These are phyloP conservation scores for Polychaeton citri DNA, from an alignment of 2,329 filamentous ascomycete species.

Conservation along the genomic window DNA sequence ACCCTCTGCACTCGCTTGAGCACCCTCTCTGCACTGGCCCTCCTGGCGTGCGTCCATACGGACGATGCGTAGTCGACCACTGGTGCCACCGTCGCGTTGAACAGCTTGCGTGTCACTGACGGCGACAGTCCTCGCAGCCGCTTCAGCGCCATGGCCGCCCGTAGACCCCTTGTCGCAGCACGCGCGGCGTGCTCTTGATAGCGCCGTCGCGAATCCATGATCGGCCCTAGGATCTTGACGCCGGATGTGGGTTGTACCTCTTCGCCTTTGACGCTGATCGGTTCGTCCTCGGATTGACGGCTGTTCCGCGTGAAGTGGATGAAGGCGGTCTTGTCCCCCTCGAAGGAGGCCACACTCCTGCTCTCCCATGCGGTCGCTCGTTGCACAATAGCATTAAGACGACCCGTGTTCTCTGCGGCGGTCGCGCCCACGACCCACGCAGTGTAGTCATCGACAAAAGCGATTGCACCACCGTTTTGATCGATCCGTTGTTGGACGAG, in stretches of 20 bases:
- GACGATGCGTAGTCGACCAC: too few relatives aligned
- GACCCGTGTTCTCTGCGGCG: too few relatives aligned
- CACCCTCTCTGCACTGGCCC: too few relatives aligned
- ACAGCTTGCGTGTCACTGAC: too few relatives aligned
- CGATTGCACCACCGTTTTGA: constrained; percentile 10
- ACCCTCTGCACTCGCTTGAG: too few relatives aligned
- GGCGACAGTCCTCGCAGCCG: too few relatives aligned
- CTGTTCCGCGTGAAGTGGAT: constrained; percentile 2
- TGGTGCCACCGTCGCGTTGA: too few relatives aligned
- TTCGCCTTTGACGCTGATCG: constrained; percentile 1
- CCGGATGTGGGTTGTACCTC: neutral
- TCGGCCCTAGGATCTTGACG: constrained; percentile 1
- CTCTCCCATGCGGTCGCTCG: too few relatives aligned
- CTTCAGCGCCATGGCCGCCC: too few relatives aligned
- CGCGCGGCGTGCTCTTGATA: constrained; percentile 1
- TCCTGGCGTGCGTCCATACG: too few relatives aligned
- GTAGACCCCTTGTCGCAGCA: constrained; percentile 1
- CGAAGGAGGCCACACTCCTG: neutral
- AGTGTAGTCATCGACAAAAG: constrained; percentile 17
- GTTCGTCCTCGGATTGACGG: neutral
- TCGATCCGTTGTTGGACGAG: constrained; percentile 10
- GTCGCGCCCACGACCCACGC: too few relatives aligned
- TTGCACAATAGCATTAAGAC: too few relatives aligned
- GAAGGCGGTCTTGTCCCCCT: constrained; percentile 2
- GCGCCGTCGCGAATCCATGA: constrained; percentile 1